A percentile compares a stretch with the other conserved stretches of the same genome.
phyloP scores from a whole-genome alignment of 2,329 filamentous ascomycete species.

The Cyphellophora europaea region DNA sequence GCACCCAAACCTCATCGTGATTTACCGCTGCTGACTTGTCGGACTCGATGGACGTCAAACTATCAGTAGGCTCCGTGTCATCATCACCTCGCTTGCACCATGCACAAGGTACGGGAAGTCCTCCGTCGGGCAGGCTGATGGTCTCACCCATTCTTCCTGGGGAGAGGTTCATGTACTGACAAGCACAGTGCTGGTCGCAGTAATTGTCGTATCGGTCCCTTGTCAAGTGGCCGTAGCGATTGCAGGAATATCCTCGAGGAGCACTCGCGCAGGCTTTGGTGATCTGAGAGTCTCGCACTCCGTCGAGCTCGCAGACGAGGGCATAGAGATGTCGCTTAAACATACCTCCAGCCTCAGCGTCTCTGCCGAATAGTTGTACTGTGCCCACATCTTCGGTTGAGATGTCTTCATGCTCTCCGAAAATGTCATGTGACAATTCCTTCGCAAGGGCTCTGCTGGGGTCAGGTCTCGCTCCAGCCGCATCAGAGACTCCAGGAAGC shows the following conservation, averaged over 20 bases:
- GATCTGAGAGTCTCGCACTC: background rate
- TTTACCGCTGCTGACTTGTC: background rate
- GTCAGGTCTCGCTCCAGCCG: too few relatives aligned
- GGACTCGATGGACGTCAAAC: background rate
- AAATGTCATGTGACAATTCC: too few relatives aligned
- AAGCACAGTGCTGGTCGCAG: background rate
- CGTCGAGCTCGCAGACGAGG: background rate
- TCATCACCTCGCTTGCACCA: background rate
- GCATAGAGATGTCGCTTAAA: background rate
- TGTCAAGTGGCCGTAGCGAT: background rate
- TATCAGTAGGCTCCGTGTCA: background rate
- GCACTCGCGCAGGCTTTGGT: background rate
- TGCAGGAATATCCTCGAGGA: background rate
- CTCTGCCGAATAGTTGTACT: too few relatives aligned
- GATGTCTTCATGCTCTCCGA: too few relatives aligned
- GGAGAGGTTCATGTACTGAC: background rate
- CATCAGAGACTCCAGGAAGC: too few relatives aligned
- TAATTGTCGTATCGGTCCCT: background rate
- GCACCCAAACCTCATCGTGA: background rate
- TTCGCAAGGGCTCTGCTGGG: too few relatives aligned
- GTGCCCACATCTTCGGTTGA: too few relatives aligned
- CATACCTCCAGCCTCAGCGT: background rate
- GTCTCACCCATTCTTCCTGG: too few relatives aligned
- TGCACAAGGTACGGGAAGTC: background rate
- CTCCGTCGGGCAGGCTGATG: background rate